A percentile compares a stretch with the other conserved stretches of the same genome.
Evolutionary conservation across 257 asterid genomes (phyloP).

Genomic region (Nicotiana knightiana): DNA sequence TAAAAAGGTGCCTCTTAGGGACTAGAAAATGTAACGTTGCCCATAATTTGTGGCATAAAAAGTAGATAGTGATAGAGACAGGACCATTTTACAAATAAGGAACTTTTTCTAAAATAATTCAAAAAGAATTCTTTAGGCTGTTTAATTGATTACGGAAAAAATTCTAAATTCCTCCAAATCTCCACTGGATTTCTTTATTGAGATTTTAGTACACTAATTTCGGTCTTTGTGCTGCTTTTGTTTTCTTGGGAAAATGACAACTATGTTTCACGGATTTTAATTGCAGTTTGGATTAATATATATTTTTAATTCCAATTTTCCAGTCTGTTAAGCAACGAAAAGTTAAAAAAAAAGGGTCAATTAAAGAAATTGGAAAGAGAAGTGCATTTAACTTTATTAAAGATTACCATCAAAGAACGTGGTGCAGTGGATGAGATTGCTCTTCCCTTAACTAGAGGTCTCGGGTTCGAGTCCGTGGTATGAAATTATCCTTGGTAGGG

Average conservation of each 20-base stretch:
- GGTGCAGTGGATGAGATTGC: too few species aligned
- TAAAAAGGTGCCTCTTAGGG: neutral
- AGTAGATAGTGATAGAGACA: neutral
- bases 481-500: too few species aligned
- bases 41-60: neutral
- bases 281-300: neutral
- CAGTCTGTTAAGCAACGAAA: neutral
- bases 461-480: too few species aligned
- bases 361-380: neutral
- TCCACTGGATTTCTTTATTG: neutral
- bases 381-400: neutral
- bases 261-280: neutral
- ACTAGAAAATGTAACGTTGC: neutral
- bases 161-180: neutral
- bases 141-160: neutral
- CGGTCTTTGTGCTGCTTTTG: neutral
- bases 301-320: neutral
- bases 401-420: too few species aligned
- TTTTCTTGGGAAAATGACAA: neutral
- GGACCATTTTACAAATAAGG: neutral
- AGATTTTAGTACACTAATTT: neutral
- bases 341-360: neutral
- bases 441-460: too few species aligned
- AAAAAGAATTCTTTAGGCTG: neutral
- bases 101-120: neutral